These are phyloP conservation scores for Nannochloropsis gaditana DNA, from an alignment of 108 stramenopile genomes.

Conservation along the genomic window DNA sequence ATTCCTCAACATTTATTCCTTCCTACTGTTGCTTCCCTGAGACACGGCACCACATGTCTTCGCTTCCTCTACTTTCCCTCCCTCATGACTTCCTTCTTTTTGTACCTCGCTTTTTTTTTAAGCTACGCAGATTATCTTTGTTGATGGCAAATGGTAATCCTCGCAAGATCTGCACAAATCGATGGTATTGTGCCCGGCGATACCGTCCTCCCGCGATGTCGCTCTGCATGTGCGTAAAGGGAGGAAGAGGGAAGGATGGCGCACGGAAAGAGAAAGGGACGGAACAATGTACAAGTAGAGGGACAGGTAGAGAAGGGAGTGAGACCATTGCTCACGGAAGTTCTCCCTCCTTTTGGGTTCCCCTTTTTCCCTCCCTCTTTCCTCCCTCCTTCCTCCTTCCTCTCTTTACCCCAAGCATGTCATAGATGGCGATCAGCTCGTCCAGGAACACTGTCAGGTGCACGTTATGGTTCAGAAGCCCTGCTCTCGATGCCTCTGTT, in stretches of 20 bases:
- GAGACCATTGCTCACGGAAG: not conserved
- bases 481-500: not conserved
- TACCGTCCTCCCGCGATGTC: not conserved
- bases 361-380: not conserved
- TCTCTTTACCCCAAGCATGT: not conserved
- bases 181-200: not conserved
- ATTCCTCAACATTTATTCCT: not conserved
- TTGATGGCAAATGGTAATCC: not conserved
- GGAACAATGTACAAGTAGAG: not conserved
- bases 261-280: not conserved
- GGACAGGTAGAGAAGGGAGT: not conserved
- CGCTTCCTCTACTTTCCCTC: not conserved
- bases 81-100: not conserved
- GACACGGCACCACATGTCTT: not conserved
- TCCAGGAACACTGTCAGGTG: not conserved
- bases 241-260: not conserved
- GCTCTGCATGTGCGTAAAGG: not conserved
- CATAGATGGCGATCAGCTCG: not conserved
- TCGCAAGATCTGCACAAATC: not conserved
- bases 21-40: not conserved
- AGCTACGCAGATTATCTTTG: not conserved
- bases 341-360: not conserved
- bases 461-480: not conserved
- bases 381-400: not conserved
- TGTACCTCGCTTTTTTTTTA: not conserved